Conservation (phyloP, 768 basidiomycete species). For the Tulasnella sp. region DNA sequence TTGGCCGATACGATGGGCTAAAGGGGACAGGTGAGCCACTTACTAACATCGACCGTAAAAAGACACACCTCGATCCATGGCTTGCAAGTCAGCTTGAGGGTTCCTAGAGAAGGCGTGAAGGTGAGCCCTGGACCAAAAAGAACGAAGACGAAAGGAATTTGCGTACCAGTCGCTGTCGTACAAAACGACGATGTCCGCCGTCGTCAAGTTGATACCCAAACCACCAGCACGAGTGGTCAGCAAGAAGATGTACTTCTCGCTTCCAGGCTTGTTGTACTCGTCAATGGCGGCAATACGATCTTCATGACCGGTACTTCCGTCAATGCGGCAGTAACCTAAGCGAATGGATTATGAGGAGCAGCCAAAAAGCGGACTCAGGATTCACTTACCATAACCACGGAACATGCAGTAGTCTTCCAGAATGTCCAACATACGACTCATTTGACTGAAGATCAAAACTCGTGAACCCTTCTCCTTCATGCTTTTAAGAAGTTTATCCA, state of each 20-base stretch:
- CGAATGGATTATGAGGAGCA: neutral
- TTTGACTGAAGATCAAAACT: constrained; percentile 96
- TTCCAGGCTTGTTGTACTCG: constrained; percentile 91
- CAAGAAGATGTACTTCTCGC: constrained; percentile 94
- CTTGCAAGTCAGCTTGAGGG: constrained; percentile 97
- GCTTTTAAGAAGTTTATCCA: constrained; percentile 82
- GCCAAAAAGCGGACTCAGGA: constrained; percentile 23
- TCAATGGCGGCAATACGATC: constrained; percentile 94
- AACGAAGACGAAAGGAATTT: constrained; percentile 16
- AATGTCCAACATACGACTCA: constrained; percentile 98
- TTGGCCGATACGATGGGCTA: constrained; percentile 90
- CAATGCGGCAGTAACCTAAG: constrained; percentile 80
- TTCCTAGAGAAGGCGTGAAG: constrained; percentile 54
- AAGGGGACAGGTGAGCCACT: neutral
- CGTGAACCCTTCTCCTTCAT: constrained; percentile 94
- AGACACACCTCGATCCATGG: constrained; percentile 71
- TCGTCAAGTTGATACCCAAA: constrained; percentile 92
- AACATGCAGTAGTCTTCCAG: constrained; percentile 96
- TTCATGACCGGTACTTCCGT: constrained; percentile 93
- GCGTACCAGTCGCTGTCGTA: constrained; percentile 94
- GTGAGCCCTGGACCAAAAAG: neutral
- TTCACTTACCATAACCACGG: constrained; percentile 68
- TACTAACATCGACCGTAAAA: too few species aligned
- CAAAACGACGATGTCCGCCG: constrained; percentile 89
- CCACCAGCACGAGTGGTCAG: constrained; percentile 96